Evolutionary conservation across 129 eudicot species (phyloP).

Genomic region (Flaveria trinervia): DNA sequence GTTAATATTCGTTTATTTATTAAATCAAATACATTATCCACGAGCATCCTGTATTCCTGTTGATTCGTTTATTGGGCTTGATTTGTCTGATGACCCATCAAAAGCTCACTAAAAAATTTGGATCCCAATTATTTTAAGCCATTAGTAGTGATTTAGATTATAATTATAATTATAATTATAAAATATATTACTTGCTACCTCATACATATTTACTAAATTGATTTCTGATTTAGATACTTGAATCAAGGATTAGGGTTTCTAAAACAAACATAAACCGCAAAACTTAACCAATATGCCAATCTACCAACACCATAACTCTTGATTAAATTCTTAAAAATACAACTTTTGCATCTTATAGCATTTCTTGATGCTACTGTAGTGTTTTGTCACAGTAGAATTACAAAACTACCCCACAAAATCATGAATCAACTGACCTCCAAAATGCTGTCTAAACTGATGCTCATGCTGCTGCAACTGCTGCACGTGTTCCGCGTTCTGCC

Average conservation of each 20-base stretch:
- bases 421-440: constrained; percentile 75
- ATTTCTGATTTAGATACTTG: constrained; percentile 13
- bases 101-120: no score
- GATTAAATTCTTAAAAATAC: constrained; percentile 24
- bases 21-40: no score
- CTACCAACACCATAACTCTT: constrained; percentile 25
- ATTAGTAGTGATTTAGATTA: no score
- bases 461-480: constrained; percentile 53
- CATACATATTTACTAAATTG: neutral
- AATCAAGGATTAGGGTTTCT: constrained; percentile 26
- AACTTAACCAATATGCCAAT: constrained; percentile 29
- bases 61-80: no score
- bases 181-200: no score
- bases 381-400: neutral
- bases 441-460: constrained; percentile 61
- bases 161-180: no score
- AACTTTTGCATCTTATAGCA: constrained; percentile 16
- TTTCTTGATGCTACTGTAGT: constrained; percentile 26
- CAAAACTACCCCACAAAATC: constrained; percentile 73
- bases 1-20: no score
- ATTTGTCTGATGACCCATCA: no score
- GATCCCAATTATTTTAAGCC: no score
- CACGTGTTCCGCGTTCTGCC: constrained; percentile 67
- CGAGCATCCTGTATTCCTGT: no score
- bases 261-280: constrained; percentile 16